Conservation (phyloP, 2,329 filamentous ascomycete genomes). For the Dactylellina cionopaga region DNA sequence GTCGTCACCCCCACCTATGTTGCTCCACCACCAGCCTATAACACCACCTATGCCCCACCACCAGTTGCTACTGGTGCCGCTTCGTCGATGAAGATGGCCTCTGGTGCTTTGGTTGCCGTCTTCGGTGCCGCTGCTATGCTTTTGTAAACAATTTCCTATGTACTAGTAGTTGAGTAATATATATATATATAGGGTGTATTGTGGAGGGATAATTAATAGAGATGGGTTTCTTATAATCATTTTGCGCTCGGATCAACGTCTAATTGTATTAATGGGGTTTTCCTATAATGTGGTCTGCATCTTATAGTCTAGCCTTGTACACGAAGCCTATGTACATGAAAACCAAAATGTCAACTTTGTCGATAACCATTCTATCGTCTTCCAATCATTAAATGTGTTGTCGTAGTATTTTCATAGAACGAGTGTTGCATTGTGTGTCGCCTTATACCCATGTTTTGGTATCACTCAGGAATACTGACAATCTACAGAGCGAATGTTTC, state of each 20-base stretch:
- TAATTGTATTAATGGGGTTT: conserved; percentile 36
- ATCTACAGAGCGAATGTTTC: too few species aligned
- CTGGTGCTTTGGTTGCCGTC: conserved; percentile 50
- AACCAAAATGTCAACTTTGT: conserved; percentile 50
- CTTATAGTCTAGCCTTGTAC: conserved; percentile 37
- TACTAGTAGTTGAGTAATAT: conserved; percentile 21
- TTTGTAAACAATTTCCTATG: conserved; percentile 42
- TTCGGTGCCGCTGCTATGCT: conserved; percentile 52
- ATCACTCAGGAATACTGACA: too few species aligned
- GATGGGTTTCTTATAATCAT: conserved; percentile 40
- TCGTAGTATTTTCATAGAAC: neutral
- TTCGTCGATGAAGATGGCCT: conserved; percentile 53
- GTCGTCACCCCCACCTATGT: conserved; percentile 34
- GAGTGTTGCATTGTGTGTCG: too few species aligned
- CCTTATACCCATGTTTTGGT: too few species aligned
- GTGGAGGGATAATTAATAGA: conserved; percentile 45
- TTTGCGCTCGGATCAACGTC: conserved; percentile 31
- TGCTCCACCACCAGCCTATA: conserved; percentile 48
- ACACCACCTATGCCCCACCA: conserved; percentile 48
- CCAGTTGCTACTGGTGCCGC: conserved; percentile 45
- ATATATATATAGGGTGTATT: conserved; percentile 1
- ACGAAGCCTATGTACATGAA: conserved; percentile 52
- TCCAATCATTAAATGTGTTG: neutral
- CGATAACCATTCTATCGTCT: conserved; percentile 40
- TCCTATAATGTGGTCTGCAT: conserved; percentile 35